Conservation (phyloP, 139 green algal genomes). For the Coelastrella sp. region DNA sequence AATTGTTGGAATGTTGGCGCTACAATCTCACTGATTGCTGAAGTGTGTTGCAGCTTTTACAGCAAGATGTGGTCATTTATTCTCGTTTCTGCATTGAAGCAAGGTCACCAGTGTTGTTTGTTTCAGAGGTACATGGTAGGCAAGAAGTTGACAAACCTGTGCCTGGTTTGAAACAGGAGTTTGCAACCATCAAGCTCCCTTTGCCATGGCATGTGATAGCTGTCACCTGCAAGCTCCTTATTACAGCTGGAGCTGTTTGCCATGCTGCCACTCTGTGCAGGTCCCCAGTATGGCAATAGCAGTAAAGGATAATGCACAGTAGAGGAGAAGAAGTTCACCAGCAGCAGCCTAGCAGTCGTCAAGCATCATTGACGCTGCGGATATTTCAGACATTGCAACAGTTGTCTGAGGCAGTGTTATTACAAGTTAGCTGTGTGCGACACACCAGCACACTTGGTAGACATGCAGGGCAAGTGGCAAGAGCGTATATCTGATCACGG, state of each 20-base stretch:
- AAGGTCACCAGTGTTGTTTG: not conserved
- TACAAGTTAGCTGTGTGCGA: too few species aligned
- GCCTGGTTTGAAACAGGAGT: too few species aligned
- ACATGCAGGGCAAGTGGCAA: too few species aligned
- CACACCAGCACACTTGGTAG: too few species aligned
- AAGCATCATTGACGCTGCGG: not conserved
- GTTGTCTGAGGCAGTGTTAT: not conserved
- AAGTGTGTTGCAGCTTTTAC: not conserved
- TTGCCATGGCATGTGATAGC: too few species aligned
- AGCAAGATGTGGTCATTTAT: not conserved
- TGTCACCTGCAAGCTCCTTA: too few species aligned
- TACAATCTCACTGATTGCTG: not conserved
- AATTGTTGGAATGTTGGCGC: not conserved
- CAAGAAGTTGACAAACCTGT: too few species aligned
- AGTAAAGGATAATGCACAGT: slow-evolving; percentile 14
- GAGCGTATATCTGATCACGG: too few species aligned
- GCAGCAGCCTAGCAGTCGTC: not conserved
- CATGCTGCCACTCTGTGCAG: not conserved
- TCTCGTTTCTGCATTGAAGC: not conserved
- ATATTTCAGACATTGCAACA: not conserved
- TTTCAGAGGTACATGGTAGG: too few species aligned
- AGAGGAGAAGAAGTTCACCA: not conserved
- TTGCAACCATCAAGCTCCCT: too few species aligned
- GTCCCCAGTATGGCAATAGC: slow-evolving; percentile 35
- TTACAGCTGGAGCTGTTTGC: too few species aligned